Conservation (phyloP, 352 stramenopile species). For the Globisporangium nagaii region DNA sequence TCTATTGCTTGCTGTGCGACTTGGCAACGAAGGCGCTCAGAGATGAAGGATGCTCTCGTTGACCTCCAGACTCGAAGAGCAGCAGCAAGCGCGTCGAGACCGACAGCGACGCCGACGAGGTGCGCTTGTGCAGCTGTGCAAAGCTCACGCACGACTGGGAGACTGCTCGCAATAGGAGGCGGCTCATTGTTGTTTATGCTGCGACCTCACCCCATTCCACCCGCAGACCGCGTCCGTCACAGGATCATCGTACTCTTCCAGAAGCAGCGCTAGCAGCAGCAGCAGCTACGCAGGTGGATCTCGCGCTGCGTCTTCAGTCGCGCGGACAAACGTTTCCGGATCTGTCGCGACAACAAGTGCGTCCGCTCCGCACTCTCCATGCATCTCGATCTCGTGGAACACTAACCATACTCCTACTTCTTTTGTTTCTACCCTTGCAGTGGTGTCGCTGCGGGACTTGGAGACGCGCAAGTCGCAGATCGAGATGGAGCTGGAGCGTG, state of each 20-base stretch:
- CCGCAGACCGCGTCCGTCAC: slow-evolving; percentile 18
- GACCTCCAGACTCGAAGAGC: background rate
- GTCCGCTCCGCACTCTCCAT: no score
- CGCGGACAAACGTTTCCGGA: background rate
- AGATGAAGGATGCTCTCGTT: no score
- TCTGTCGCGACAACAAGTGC: slow-evolving; percentile 39
- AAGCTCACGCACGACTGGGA: background rate
- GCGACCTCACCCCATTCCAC: background rate
- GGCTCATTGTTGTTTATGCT: background rate
- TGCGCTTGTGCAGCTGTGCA: background rate
- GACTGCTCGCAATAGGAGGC: no score
- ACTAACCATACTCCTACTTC: background rate
- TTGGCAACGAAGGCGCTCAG: no score
- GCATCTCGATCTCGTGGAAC: no score
- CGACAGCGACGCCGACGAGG: background rate
- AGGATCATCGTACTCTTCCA: slow-evolving; percentile 5
- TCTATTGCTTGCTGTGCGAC: background rate
- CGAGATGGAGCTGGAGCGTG: slow-evolving; percentile 14
- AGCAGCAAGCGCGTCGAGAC: background rate
- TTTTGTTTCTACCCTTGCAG: slow-evolving; percentile 9
- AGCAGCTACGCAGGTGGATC: slow-evolving; percentile 2
- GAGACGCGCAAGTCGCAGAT: slow-evolving; percentile 59
- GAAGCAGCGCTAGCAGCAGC: slow-evolving; percentile 2
- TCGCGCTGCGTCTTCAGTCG: background rate
- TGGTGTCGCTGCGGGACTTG: slow-evolving; percentile 41